Evolutionary conservation across 2,329 filamentous ascomycete species (phyloP).

Genomic region (Zymoseptoria brevis): DNA sequence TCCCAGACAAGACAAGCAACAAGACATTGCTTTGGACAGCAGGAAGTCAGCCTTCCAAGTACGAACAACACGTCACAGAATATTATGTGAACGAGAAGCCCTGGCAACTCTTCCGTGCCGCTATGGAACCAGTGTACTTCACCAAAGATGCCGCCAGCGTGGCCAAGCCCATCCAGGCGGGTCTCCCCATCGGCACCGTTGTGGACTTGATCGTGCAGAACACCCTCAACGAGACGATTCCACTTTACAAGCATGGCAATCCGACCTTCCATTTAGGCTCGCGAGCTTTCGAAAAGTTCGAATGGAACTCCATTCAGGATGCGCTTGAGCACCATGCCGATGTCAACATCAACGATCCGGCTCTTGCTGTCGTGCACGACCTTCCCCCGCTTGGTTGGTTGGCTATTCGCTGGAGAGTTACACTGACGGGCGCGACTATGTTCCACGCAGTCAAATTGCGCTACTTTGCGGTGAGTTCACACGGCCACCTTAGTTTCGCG

Average conservation of each 20-base stretch:
- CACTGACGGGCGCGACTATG: not conserved
- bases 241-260: not conserved
- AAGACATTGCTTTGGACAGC: not conserved
- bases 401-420: not conserved
- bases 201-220: not conserved
- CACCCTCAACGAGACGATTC: not conserved
- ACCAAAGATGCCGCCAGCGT: not conserved
- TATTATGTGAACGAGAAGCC: not conserved
- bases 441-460: not conserved
- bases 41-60: not conserved
- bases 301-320: not conserved
- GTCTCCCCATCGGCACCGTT: not conserved
- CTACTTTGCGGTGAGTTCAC: not conserved
- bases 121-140: not conserved
- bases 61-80: not conserved
- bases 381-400: not conserved
- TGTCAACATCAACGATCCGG: not conserved
- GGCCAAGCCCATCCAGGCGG: not conserved
- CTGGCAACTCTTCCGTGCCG: not conserved
- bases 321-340: not conserved
- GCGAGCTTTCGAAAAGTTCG: not conserved
- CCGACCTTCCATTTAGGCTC: not conserved
- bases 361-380: not conserved
- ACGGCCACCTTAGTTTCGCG: too few species aligned
- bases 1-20: not conserved